Evolutionary conservation across 2,329 filamentous ascomycete genomes (phyloP).

Genomic region (Fusarium verrucosum): DNA sequence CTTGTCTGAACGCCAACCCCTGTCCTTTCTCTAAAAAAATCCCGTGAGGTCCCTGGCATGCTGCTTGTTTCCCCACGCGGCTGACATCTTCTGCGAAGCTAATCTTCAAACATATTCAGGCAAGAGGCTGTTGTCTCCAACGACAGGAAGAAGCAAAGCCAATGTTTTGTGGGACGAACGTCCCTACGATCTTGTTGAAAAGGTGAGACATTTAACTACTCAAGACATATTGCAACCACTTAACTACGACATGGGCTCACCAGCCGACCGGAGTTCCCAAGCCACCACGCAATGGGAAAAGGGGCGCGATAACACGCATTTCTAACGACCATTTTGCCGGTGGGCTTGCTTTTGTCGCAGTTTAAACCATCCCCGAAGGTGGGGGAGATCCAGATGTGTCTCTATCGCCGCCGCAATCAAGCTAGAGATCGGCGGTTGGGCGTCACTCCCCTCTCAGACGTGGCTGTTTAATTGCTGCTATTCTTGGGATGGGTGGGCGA

Average conservation of each 20-base stretch:
- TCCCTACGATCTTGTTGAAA: background rate
- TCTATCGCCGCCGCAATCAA: slow-evolving; percentile 23
- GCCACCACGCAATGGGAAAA: slow-evolving; percentile 17
- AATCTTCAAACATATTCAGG: slow-evolving; percentile 23
- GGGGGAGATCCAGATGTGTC: slow-evolving; percentile 16
- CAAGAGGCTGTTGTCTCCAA: slow-evolving; percentile 24
- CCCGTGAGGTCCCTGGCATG: slow-evolving; percentile 16
- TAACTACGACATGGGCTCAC: slow-evolving; percentile 14
- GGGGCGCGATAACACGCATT: slow-evolving; percentile 4
- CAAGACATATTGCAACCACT: slow-evolving; percentile 4
- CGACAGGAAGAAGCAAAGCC: slow-evolving; percentile 21
- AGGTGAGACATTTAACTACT: slow-evolving; percentile 17
- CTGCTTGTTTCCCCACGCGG: slow-evolving; percentile 10
- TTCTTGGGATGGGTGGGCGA: slow-evolving; percentile 24
- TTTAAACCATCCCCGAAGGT: slow-evolving; percentile 14
- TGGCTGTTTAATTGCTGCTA: slow-evolving; percentile 30
- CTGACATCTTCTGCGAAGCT: slow-evolving; percentile 21
- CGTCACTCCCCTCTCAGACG: slow-evolving; percentile 7
- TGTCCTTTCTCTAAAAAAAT: background rate
- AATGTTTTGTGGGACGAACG: slow-evolving; percentile 13
- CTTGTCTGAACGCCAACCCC: slow-evolving; percentile 1
- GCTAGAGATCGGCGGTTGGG: slow-evolving; percentile 28
- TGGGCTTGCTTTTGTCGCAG: background rate
- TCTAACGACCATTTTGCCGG: background rate
- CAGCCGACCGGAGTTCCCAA: slow-evolving; percentile 12